Base-by-base conservation (phyloP, 2,329 filamentous ascomycete species). In the Cyanodermella asteris region DNA sequence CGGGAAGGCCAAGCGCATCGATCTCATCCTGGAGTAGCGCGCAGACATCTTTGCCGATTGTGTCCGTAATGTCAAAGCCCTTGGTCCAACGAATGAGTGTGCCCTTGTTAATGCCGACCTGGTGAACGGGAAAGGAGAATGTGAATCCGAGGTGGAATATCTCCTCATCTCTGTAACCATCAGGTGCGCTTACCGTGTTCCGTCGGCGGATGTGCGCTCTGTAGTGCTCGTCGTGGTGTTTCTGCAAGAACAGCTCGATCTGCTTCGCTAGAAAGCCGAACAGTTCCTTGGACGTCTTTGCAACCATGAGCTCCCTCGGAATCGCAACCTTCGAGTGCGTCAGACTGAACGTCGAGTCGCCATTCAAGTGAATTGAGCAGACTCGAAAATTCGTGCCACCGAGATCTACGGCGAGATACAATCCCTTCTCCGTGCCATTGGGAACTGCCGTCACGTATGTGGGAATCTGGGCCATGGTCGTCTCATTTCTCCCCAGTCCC, bases 311-410 rank as follows among this genome's bases (percentile, higher is more conserved):
- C 36, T 84, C 65, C 36, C 69, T 72, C 6, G 87, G 87, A 29
- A 97, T 90, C 32, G 81, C 66, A 29, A 90, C 75, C 54, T 94
- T 94, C 51, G 69, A 78, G 55, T 80, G 90, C 26, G 75, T 90
- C 39, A 94, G 66, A 49, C 77, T 78, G 59, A 93, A 94, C 29
- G 81, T 93, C 39, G 74, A 82, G 54, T 94, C 80, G 42, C 87
- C 87, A 45, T 91, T 82, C 32, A 97, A 61, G 38, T 77, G 66
- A 42, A 97, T 75, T 21, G 84, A 93, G 56, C 87, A 97, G 42
- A 97, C 87, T 39, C 87, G 75, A 53, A 94, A 91, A 56, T 97
- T 97, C 35, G 87, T 97, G 40, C 87, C 87, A 33, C 87, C 87
- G n/a, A 97, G 64, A 44, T 97, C 87, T 35, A 97, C 82, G 19